These are phyloP conservation scores for Copromyces sp. DNA, from an alignment of 495 filamentous ascomycete genomes.

Conservation along the genomic window DNA sequence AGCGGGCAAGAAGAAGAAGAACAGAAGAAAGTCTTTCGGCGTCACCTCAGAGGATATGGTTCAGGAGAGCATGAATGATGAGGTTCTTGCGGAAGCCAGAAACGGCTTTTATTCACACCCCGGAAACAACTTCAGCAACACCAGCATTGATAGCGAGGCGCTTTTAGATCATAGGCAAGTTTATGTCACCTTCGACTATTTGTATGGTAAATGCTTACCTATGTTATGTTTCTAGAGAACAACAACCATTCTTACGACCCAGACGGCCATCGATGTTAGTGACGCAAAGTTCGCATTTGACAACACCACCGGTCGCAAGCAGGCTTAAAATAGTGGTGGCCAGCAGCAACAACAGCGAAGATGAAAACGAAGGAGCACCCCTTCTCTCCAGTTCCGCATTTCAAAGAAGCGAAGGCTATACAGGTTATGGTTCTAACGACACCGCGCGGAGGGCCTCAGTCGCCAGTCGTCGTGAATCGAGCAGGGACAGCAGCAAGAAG, in stretches of 20 bases:
- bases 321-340: constrained; percentile 22
- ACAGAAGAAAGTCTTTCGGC: constrained; percentile 56
- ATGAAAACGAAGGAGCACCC: constrained; percentile 49
- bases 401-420: constrained; percentile 18
- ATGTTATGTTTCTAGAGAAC: constrained; percentile 41
- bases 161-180: constrained; percentile 69
- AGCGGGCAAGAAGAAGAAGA: constrained; percentile 49
- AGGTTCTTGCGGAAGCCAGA: constrained; percentile 22
- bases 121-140: constrained; percentile 55
- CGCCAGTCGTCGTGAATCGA: constrained; percentile 32
- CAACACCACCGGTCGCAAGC: constrained; percentile 21
- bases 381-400: constrained; percentile 36
- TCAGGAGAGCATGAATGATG: constrained; percentile 25
- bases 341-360: constrained; percentile 29
- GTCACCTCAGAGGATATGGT: constrained; percentile 36
- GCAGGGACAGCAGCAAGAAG: constrained; percentile 27
- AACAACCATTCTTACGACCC: constrained; percentile 55
- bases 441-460: constrained; percentile 13
- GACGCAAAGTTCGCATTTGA: constrained; percentile 21
- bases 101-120: constrained; percentile 49
- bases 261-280: constrained; percentile 47
- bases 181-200: background rate
- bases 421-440: constrained; percentile 31
- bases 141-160: constrained; percentile 72
- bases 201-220: background rate